Evolutionary conservation across 768 basidiomycete species (phyloP).

Genomic region (Amyloporia xantha): DNA sequence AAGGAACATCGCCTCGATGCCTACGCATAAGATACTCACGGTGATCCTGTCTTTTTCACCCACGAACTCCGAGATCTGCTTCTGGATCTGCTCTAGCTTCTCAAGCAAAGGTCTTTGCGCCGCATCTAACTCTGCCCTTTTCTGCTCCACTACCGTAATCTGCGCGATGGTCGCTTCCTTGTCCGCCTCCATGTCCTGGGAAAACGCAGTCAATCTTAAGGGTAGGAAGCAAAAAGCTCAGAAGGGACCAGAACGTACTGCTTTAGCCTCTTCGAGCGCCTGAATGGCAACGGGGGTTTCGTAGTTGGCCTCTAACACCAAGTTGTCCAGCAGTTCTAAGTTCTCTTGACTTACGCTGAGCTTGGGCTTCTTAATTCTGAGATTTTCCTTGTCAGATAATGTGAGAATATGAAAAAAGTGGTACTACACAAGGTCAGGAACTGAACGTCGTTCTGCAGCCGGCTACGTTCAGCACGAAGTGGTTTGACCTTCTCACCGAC

Average conservation of each 20-base stretch:
- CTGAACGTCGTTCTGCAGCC: constrained; percentile 25
- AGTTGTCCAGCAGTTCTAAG: constrained; percentile 30
- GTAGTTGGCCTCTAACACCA: constrained; percentile 60
- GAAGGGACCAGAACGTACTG: constrained; percentile 29
- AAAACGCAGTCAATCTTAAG: too few relatives aligned
- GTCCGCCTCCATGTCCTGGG: constrained; percentile 50
- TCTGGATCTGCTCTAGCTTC: constrained; percentile 40
- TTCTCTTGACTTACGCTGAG: neutral
- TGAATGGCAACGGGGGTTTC: constrained; percentile 61
- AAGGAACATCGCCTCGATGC: constrained; percentile 2
- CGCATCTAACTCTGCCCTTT: constrained; percentile 41
- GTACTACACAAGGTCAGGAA: neutral
- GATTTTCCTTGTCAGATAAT: neutral
- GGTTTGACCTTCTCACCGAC: constrained; percentile 24
- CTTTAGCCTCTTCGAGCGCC: constrained; percentile 46
- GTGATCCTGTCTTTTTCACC: constrained; percentile 33
- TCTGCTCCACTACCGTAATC: constrained; percentile 36
- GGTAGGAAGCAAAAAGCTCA: constrained; percentile 5
- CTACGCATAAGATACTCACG: constrained; percentile 31
- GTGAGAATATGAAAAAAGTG: too few relatives aligned
- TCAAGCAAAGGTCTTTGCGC: constrained; percentile 36
- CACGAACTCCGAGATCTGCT: constrained; percentile 45
- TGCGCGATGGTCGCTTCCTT: constrained; percentile 43
- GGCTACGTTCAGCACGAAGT: constrained; percentile 26
- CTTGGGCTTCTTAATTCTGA: constrained; percentile 7